These are phyloP conservation scores for Apiospora arundinis DNA, from an alignment of 2,329 filamentous ascomycete genomes.

Conservation along the genomic window DNA sequence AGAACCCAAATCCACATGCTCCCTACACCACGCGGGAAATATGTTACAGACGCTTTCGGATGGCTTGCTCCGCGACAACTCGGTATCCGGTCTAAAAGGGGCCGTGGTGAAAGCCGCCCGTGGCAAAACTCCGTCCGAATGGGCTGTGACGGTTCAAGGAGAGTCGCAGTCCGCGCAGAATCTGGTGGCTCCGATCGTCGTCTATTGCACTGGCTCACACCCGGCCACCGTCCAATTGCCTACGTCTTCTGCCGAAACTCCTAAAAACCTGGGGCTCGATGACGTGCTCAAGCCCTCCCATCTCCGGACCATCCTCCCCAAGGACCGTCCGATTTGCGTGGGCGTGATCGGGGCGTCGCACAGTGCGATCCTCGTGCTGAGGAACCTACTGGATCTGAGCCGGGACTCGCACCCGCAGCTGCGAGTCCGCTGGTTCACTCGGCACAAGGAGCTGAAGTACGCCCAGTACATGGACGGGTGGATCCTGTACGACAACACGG, in stretches of 20 bases:
- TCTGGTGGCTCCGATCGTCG: background rate
- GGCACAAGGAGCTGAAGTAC: conserved; percentile 62
- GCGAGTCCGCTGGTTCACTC: conserved; percentile 66
- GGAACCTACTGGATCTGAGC: conserved; percentile 63
- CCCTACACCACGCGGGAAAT: conserved; percentile 63
- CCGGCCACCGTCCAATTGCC: conserved; percentile 32
- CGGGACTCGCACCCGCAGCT: conserved; percentile 57
- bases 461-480: conserved; percentile 67
- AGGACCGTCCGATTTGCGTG: conserved; percentile 48
- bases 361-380: conserved; percentile 66
- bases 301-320: conserved; percentile 49
- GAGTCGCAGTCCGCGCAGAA: background rate
- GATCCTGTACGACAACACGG: conserved; percentile 70
- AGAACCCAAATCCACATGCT: conserved; percentile 62
- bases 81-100: conserved; percentile 47
- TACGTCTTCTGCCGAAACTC: conserved; percentile 36
- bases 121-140: background rate
- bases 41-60: conserved; percentile 53
- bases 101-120: conserved; percentile 36
- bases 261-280: conserved; percentile 60
- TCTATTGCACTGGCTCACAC: conserved; percentile 42
- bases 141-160: conserved; percentile 7
- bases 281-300: conserved; percentile 59
- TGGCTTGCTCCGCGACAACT: conserved; percentile 48
- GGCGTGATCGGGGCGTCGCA: conserved; percentile 68